These are phyloP conservation scores for Trametes sanguinea DNA, from an alignment of 768 basidiomycete species.

Conservation along the genomic window DNA sequence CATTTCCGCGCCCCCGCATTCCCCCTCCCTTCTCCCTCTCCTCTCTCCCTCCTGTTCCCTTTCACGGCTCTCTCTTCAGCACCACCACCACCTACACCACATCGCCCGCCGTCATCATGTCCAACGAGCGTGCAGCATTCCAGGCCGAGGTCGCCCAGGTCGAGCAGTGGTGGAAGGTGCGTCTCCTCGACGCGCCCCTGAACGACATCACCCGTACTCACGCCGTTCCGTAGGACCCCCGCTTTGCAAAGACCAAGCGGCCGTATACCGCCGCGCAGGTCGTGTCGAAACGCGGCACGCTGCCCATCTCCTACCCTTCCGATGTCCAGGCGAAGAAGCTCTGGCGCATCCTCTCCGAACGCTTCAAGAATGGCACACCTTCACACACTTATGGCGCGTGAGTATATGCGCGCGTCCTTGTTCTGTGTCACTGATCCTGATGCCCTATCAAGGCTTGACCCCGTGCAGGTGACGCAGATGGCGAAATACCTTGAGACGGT, in stretches of 20 bases:
- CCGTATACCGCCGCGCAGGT: slow-evolving; percentile 94
- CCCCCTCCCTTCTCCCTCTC: slow-evolving; percentile 22
- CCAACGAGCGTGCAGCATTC: slow-evolving; percentile 69
- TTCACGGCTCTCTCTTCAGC: not conserved
- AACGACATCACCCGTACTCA: not conserved
- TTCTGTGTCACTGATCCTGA: not conserved
- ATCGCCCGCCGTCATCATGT: slow-evolving; percentile 43
- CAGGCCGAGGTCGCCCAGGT: slow-evolving; percentile 81
- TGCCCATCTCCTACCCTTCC: slow-evolving; percentile 85
- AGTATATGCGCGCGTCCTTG: slow-evolving; percentile 36
- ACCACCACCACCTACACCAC: not conserved
- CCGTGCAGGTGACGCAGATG: slow-evolving; percentile 99
- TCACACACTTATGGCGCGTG: slow-evolving; percentile 99
- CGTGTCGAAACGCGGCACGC: slow-evolving; percentile 89
- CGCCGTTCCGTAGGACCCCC: slow-evolving; percentile 60
- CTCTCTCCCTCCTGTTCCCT: slow-evolving; percentile 11
- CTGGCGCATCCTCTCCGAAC: slow-evolving; percentile 70
- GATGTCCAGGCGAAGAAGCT: slow-evolving; percentile 86
- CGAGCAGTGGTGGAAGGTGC: slow-evolving; percentile 91
- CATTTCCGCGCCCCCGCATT: slow-evolving; percentile 12
- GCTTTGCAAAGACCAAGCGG: slow-evolving; percentile 84
- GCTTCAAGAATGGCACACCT: slow-evolving; percentile 74
- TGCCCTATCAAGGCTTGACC: slow-evolving; percentile 73
- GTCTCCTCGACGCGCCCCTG: slow-evolving; percentile 20
- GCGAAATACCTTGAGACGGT: slow-evolving; percentile 98